Evolutionary conservation across 164 flowering plant genomes (phyloP), one percentile per base, ranked within the genome.

Genomic region (Kingdonia uniflora): DNA sequence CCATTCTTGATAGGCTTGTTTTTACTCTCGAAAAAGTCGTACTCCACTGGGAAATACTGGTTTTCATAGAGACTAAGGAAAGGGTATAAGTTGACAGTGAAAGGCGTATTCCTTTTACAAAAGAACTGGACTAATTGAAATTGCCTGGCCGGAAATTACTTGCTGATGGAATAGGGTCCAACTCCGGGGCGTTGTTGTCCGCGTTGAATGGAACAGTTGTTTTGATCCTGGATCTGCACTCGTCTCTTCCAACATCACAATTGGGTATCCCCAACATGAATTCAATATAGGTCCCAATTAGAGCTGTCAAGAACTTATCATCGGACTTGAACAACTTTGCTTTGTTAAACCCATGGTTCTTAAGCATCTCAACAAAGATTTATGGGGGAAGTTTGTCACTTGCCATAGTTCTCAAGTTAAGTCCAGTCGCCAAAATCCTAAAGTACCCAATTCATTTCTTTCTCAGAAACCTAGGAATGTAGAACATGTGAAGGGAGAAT

Each of bases 191-290:
- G 61, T 60, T 51, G 67, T 80, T 68, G 56, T 84, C 92, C 0
- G 92, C 89, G 17, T 84, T 90, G 76, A 82, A 82, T 2, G 97
- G 95, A 21, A 82, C 68, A 6, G 91, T 86, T 48, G 75, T 88
- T 58, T 84, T 84, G 49, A 84, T 57, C 20, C 33, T 45, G 20
- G 64, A 21, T 80, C 73, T 5, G 52, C 49, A 59, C 82, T 74
- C 56, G 89, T 72, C 26, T 51, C 51, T 37, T 67, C 54, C 75
- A 94, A 63, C 95, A 84, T 82, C 59, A 59, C 11, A 64, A n/a
- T 94, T 94, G 1, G 97, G 97, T 26, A 94, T 75, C 0, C 76
- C 97, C 2, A 94, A 42, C 95, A 88, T 89, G 5, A 89, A 95
- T 52, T 94, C 87, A 19, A 94, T 76, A 14, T 63, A 63, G 20